Evolutionary conservation across 2,329 filamentous ascomycete genomes (phyloP), one percentile per base, ranked within the genome.

Genomic region (Beauveria caledonica): DNA sequence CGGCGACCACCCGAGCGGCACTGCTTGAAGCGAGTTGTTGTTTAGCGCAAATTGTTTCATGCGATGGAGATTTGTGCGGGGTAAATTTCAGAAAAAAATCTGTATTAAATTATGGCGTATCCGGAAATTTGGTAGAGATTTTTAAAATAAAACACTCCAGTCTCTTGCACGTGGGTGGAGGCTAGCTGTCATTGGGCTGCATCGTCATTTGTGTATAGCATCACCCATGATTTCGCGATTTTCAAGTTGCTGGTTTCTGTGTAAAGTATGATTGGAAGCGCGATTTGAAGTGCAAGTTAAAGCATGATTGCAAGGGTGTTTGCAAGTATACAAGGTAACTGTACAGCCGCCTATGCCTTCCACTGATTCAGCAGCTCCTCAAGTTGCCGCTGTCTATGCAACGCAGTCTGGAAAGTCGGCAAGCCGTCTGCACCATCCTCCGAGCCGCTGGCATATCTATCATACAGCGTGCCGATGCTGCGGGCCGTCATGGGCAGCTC

Each of bases 401-500:
- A 64, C 0, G 79, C 80, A 59, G 75, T 72, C 0, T 69, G 68
- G 63, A 81, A 75, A 0, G 72, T 73, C 5, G 72, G 67, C 63
- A 72, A 48, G 0, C 68, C 63, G 44, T 70, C 58, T 6, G 17
- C 3, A 2, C 11, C 10, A 25, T 42, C 33, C 29, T 48, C 9
- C 13, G n/a, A 19, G 39, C 65, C 68, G 1, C 67, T 64, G 8
- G 80, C 79, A 71, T 78, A 84, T 1, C 73, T 75, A 65, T 87
- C 84, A 69, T 86, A 87, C 0, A 85, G 65, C 21, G 74, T 75
- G 0, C 76, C 84, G 29, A 86, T 78, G 63, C 77, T 80, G 57
- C 79, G 74, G 1, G 74, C 76, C 3, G 71, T 65, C 1, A 75
- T 40, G 0, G 79, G 76, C 6, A 58, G 56, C 23, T 51, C 56